Base-by-base conservation (phyloP, 257 asterid genomes). In the Rehmannia glutinosa region DNA sequence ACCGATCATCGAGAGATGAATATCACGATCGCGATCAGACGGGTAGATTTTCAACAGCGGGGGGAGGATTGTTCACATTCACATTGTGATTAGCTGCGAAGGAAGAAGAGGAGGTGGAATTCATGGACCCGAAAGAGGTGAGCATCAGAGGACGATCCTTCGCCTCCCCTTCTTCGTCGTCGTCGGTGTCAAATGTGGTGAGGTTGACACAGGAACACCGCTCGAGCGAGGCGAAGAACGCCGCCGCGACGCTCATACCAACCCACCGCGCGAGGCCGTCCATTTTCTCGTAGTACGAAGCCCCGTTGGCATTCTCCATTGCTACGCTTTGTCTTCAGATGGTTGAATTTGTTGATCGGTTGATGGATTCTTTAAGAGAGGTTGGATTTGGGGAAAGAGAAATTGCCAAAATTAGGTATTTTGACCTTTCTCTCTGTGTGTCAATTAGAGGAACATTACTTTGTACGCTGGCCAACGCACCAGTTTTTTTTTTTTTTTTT, bases 131-230 rank as follows among this genome's bases (percentile, higher is more conserved):
- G 69, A 69, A 71, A 42, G 82, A 67, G 52, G 90, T 80, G 71
- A 90, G 77, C 84, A 92, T 84, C 32, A 92, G 85, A 13, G 98
- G 98, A n/a, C 88, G 95, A 70, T 89, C 98, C 47, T 89, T 87
- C 21, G 98, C 91, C 78, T 92, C 98, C 71, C 82, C 96, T 20
- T 78, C 87, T 8, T 77, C 90, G 23, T 86, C 96, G 20, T 86
- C 96, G 36, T 92, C 98, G 65, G 90, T 74, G 53, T 92, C 98
- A 79, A 64, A 83, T 69, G 98, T 89, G 57, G 85, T 77, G 70
- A 92, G 87, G 63, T 84, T 89, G 58, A 92, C 95, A 81, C 97
- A 92, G 55, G 98, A 86, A 70, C 96, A 92, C n/a, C 98, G 88
- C 69, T 92, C 98, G 21, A 92, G 84, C n/a, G 98, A 92, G 33